These are phyloP conservation scores for Truncatella angustata DNA, from an alignment of 2,329 filamentous ascomycete species.

Conservation along the genomic window DNA sequence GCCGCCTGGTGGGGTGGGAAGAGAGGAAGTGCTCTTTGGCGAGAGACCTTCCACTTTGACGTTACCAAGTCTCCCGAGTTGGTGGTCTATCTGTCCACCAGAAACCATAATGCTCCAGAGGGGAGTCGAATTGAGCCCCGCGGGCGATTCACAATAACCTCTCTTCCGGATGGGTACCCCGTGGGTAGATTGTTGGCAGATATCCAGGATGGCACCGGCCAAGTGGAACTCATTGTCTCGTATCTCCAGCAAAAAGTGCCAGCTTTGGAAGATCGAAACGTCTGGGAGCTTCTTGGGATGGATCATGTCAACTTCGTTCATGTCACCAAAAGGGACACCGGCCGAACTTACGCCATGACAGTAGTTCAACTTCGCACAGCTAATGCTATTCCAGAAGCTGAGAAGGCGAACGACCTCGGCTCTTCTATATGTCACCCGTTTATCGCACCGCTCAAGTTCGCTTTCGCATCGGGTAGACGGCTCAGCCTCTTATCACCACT, in stretches of 20 bases:
- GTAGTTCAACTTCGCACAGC: conserved; percentile 98
- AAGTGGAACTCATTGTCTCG: neutral
- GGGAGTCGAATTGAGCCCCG: neutral
- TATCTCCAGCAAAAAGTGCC: neutral
- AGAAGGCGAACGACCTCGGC: conserved; percentile 96
- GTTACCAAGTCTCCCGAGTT: neutral
- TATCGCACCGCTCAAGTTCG: conserved; percentile 97
- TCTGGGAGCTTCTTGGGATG: conserved; percentile 50
- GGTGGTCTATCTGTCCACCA: neutral
- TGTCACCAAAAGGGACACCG: conserved; percentile 96
- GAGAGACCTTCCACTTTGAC: neutral
- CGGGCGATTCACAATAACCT: neutral
- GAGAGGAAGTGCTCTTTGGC: neutral
- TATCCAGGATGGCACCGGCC: neutral
- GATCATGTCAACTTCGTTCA: conserved; percentile 99
- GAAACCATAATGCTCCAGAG: neutral
- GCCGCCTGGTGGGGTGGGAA: neutral
- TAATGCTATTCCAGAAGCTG: conserved; percentile 93
- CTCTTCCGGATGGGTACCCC: neutral
- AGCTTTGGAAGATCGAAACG: neutral
- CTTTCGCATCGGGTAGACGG: conserved; percentile 98
- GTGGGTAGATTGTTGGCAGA: neutral
- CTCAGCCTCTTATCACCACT: conserved; percentile 95
- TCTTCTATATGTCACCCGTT: conserved; percentile 98
- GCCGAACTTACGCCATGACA: conserved; percentile 96